Conservation (phyloP, 768 basidiomycete species). For the Psilocybe cyanescens region DNA sequence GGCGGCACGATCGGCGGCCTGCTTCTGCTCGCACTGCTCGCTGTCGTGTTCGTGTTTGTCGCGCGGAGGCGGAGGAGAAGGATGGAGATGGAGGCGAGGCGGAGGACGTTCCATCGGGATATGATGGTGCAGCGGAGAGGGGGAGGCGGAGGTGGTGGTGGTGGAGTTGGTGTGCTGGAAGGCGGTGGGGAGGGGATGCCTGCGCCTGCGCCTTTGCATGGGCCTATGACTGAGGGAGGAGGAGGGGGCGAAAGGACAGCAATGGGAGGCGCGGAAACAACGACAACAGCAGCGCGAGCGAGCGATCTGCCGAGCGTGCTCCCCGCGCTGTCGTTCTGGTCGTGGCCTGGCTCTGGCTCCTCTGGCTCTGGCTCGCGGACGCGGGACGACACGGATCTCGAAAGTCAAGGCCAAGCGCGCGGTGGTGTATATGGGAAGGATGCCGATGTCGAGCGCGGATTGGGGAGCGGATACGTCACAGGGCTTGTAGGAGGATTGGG, state of each 20-base stretch:
- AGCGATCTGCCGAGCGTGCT: not conserved
- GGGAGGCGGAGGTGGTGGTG: not conserved
- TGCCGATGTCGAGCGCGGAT: not conserved
- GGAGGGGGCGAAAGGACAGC: too few species aligned
- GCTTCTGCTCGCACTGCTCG: constrained; percentile 18
- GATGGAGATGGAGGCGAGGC: not conserved
- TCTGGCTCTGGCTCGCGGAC: not conserved
- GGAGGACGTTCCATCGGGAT: constrained; percentile 23
- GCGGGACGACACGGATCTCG: not conserved
- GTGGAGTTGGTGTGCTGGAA: not conserved
- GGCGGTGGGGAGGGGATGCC: not conserved
- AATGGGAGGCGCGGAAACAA: too few species aligned
- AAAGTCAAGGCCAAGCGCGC: not conserved
- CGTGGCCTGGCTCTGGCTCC: not conserved
- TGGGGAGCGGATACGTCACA: not conserved
- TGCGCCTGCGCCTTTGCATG: too few species aligned
- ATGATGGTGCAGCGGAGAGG: constrained; percentile 24
- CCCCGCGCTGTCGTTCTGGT: not conserved
- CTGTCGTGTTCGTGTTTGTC: constrained; percentile 14
- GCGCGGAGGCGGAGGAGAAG: constrained; percentile 12
- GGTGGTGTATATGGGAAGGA: too few species aligned
- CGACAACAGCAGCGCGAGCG: not conserved
- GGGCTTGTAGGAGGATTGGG: not conserved
- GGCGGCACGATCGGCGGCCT: constrained; percentile 21
- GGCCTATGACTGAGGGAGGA: too few species aligned